Base-by-base conservation (phyloP, 768 basidiomycete genomes). In the Cyclocybe aegerita region DNA sequence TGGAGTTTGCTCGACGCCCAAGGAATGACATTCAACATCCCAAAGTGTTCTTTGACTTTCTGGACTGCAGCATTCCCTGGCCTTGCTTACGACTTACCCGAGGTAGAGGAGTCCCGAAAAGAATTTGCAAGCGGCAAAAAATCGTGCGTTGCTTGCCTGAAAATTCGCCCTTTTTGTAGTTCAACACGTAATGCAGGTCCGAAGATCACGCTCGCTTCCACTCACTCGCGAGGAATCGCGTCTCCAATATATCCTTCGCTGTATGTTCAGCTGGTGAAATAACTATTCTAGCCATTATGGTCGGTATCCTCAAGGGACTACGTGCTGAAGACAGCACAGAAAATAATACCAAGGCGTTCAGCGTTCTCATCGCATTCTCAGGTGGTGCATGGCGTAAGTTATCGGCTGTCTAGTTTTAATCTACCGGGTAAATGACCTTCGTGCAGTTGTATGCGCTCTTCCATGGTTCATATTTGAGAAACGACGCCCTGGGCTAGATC, bases 11-110 rank as follows among this genome's bases (percentile, higher is more conserved):
- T 12, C n/a, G 46, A 10, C 30, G n/a, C n/a, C 9, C n/a, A 4
- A 23, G 23, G 23, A 23, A 23, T 4, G 10, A 12, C 14, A 30
- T 16, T 46, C 4, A 48, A 23, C 12, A 35, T 35, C 45, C 8
- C 33, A 9, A 43, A 86, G 81, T 80, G 85, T 48, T 72, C 85
- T 30, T 64, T 90, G 48, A 90, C 88, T 0, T 91, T 90, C 66
- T 91, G 87, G 88, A 87, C 86, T 0, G 89, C 89, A 9, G 88
- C 89, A 9, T 90, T 91, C 62, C 87, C 88, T 0, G 88, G 86
- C 12, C 73, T 91, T 11, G 83, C 85, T 16, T 76, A 81, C 7
- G 79, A 90, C 62, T 75, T 89, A 23, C 83, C 85, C 0, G 82
- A 88, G 57, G 80, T 90, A n/a, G 73, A 78, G 53, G 64, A 72